Conservation (phyloP, 805 yeast genomes). For the Torulaspora indica region DNA sequence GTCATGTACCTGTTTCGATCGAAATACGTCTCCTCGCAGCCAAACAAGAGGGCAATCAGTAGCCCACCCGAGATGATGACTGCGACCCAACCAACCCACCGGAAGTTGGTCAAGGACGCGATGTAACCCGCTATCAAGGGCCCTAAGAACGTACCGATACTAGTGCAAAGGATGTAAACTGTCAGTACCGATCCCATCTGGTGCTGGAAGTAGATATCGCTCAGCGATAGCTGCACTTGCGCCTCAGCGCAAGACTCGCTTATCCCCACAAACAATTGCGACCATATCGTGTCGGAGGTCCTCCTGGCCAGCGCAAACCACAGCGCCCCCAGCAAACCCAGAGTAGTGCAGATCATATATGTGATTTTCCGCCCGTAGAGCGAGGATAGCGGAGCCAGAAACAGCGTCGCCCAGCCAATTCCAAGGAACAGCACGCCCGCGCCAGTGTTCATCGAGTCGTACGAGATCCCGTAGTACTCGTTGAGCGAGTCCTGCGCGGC, state of each 20-base stretch:
- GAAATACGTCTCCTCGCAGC: slow-evolving; percentile 67
- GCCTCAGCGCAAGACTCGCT: slow-evolving; percentile 76
- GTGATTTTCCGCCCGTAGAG: slow-evolving; percentile 65
- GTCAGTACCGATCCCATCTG: slow-evolving; percentile 71
- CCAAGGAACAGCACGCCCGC: slow-evolving; percentile 73
- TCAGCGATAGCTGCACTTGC: slow-evolving; percentile 59
- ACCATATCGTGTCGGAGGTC: slow-evolving; percentile 65
- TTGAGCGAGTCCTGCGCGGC: slow-evolving; percentile 64
- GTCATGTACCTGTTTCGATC: slow-evolving; percentile 47
- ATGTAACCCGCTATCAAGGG: slow-evolving; percentile 77
- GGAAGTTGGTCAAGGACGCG: slow-evolving; percentile 54
- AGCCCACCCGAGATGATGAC: slow-evolving; percentile 60
- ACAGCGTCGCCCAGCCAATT: slow-evolving; percentile 59
- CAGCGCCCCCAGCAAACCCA: slow-evolving; percentile 60
- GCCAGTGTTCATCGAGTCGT: slow-evolving; percentile 69
- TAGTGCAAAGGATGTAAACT: slow-evolving; percentile 65
- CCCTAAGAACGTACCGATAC: slow-evolving; percentile 73
- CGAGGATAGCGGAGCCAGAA: slow-evolving; percentile 64
- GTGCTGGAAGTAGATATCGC: slow-evolving; percentile 74
- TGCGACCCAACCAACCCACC: slow-evolving; percentile 74
- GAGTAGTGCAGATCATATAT: slow-evolving; percentile 53
- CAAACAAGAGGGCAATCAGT: slow-evolving; percentile 49
- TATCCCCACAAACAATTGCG: slow-evolving; percentile 75
- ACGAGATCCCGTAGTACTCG: slow-evolving; percentile 57
- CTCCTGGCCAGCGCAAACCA: slow-evolving; percentile 61